Evolutionary conservation across 116 monocot species (phyloP), one percentile per base, ranked within the genome.

Genomic region (Dioscorea cayenensis): DNA sequence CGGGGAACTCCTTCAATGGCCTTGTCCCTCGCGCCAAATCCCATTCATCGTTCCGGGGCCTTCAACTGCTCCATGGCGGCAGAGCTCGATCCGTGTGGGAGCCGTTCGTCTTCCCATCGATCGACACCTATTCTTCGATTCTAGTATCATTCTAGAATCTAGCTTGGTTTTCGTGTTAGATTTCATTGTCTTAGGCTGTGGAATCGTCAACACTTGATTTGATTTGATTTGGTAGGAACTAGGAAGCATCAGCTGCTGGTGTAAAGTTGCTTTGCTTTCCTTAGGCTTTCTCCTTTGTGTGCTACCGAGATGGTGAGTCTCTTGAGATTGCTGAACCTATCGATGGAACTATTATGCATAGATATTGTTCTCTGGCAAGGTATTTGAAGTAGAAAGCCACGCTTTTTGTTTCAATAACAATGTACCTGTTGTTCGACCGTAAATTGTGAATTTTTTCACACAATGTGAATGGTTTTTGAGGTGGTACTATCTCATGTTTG

Each of bases 321-420:
- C 72, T 92, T 71, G 64, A 77, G 73, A 86, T 92, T 36, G 90
- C 92, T 6, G 92, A 96, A 71, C 79, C 77, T 67, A 62, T 92
- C 62, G 87, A 55, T 55, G 14, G 52, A 55, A 83, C 90, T 36
- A 69, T 84, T 36, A 88, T 96, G 88, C 85, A 72, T 64, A 92
- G 77, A 81, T 96, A 96, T 70, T 96, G 92, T 61, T 84, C 87
- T 49, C 88, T 92, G 67, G 96, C 92, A 60, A 90, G 92, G 92
- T 96, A 75, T 43, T 5, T 43, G 11, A 43, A 32, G 32, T 32
- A 32, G 32, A 32, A 32, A 32, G 32, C 4, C 32, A 32, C 3
- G 32, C 32, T 32, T 32, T 32, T 32, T 4, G 32, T 43, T 43
- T 43, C 12, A 12, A 12, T 43, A 70, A 25, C 20, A 68, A 50